These are phyloP conservation scores for Antarctomyces pellizariae DNA, from an alignment of 495 filamentous ascomycete species.

Conservation along the genomic window DNA sequence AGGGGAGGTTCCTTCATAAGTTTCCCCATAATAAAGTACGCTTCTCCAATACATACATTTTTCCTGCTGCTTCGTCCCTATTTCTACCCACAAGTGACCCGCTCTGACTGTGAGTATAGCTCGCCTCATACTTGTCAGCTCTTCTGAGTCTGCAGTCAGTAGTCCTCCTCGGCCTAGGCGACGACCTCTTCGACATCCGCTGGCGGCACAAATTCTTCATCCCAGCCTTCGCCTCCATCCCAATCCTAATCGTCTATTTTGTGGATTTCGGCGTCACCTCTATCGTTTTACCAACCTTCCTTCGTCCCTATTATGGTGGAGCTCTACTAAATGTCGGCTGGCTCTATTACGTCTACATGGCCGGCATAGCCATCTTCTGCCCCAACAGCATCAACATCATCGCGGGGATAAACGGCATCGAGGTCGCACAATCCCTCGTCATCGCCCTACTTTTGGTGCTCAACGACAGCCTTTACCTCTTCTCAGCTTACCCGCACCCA, in stretches of 20 bases:
- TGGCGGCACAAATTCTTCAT: conserved; percentile 98
- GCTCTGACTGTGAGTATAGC: conserved; percentile 22
- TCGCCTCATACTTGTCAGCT: conserved; percentile 86
- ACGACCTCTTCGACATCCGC: conserved; percentile 93
- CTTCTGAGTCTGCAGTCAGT: conserved; percentile 78
- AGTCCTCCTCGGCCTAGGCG: conserved; percentile 73
- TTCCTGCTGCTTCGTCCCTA: not conserved
- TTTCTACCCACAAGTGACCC: conserved; percentile 1
- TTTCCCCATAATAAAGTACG: conserved; percentile 85
- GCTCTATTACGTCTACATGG: conserved; percentile 95
- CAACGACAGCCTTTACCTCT: conserved; percentile 64
- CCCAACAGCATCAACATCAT: conserved; percentile 98
- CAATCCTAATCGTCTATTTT: conserved; percentile 90
- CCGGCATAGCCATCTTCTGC: conserved; percentile 78
- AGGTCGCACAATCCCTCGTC: conserved; percentile 81
- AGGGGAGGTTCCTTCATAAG: conserved; percentile 58
- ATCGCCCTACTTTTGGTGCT: conserved; percentile 63
- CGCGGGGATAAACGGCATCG: conserved; percentile 91
- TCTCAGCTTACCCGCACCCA: conserved; percentile 66
- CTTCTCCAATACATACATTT: conserved; percentile 1
- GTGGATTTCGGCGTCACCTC: conserved; percentile 94
- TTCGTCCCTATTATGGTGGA: conserved; percentile 65
- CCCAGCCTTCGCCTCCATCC: conserved; percentile 79
- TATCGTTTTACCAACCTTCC: conserved; percentile 65
- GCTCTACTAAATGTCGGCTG: conserved; percentile 62